Percentiles rank a stretch among this genome's conserved stretches.
Evolutionary conservation across 176 grass and related monocot genomes (phyloP).

Genomic region (Luzula sylvatica): DNA sequence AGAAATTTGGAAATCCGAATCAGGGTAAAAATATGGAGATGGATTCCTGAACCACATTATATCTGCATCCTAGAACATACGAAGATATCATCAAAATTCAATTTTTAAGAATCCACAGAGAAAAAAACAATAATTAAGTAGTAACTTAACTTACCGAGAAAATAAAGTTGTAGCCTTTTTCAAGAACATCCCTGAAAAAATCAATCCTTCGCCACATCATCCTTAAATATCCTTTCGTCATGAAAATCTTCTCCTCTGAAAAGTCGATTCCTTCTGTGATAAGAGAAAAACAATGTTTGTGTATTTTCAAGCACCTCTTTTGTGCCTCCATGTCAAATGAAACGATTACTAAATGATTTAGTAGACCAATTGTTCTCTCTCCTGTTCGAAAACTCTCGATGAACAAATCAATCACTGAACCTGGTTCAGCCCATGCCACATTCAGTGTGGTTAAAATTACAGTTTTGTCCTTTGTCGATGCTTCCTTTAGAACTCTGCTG

Average conservation of each 20-base stretch:
- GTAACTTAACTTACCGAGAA: constrained; percentile 42
- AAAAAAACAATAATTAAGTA: neutral
- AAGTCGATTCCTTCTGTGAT: constrained; percentile 38
- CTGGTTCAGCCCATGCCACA: constrained; percentile 52
- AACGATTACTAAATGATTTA: constrained; percentile 65
- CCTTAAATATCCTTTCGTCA: constrained; percentile 52
- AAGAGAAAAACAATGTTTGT: constrained; percentile 52
- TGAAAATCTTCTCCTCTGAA: constrained; percentile 53
- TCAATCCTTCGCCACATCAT: constrained; percentile 87
- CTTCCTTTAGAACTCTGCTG: constrained; percentile 39
- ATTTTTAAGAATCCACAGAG: neutral
- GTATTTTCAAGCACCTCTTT: constrained; percentile 41
- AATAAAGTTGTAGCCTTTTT: constrained; percentile 74
- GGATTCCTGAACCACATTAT: constrained; percentile 84
- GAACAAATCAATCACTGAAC: constrained; percentile 65
- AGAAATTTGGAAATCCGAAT: constrained; percentile 62
- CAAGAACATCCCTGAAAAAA: constrained; percentile 63
- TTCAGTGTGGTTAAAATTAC: constrained; percentile 60
- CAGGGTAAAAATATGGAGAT: constrained; percentile 48
- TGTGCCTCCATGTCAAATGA: constrained; percentile 53
- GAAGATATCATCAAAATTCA: constrained; percentile 14
- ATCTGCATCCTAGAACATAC: too few relatives aligned
- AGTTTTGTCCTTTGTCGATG: constrained; percentile 50
- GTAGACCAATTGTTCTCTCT: constrained; percentile 30
- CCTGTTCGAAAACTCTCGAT: constrained; percentile 52